Conservation (phyloP, 805 yeast genomes). For the Candida xyloterini region DNA sequence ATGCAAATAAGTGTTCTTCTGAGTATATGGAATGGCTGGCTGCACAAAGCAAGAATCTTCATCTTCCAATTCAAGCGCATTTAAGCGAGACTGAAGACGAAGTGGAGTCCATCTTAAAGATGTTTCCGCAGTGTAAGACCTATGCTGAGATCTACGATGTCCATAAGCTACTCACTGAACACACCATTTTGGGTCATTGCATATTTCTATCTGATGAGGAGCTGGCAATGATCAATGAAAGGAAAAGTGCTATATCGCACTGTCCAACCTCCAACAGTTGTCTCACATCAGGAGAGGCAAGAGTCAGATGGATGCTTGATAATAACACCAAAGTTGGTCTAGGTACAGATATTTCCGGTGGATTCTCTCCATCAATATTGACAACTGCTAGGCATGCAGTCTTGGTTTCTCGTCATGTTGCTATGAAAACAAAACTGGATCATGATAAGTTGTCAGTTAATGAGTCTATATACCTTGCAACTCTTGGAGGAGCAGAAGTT, state of each 20-base stretch:
- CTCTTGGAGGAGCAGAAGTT: slow-evolving; percentile 82
- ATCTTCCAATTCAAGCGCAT: slow-evolving; percentile 79
- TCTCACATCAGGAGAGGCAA: slow-evolving; percentile 82
- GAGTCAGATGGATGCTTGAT: slow-evolving; percentile 61
- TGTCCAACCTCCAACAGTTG: slow-evolving; percentile 88
- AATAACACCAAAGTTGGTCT: slow-evolving; percentile 68
- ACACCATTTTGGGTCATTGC: slow-evolving; percentile 83
- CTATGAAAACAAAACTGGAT: slow-evolving; percentile 48
- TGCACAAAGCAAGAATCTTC: slow-evolving; percentile 23
- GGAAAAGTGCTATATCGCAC: slow-evolving; percentile 70
- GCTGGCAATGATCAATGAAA: slow-evolving; percentile 46
- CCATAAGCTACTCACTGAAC: slow-evolving; percentile 51
- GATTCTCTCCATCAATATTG: slow-evolving; percentile 60
- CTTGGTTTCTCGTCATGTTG: slow-evolving; percentile 61
- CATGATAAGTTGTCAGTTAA: slow-evolving; percentile 50
- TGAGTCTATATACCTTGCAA: slow-evolving; percentile 74
- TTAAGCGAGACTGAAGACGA: slow-evolving; percentile 73
- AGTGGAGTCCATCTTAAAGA: slow-evolving; percentile 60
- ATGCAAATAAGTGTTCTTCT: slow-evolving; percentile 81
- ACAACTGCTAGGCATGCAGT: slow-evolving; percentile 63
- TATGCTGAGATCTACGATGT: slow-evolving; percentile 74
- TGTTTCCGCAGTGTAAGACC: slow-evolving; percentile 65
- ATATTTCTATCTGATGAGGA: slow-evolving; percentile 68
- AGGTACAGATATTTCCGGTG: slow-evolving; percentile 75
- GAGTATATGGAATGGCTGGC: slow-evolving; percentile 52